Conservation (phyloP, 345 rosid genomes). For the Hypericum androsaemum region DNA sequence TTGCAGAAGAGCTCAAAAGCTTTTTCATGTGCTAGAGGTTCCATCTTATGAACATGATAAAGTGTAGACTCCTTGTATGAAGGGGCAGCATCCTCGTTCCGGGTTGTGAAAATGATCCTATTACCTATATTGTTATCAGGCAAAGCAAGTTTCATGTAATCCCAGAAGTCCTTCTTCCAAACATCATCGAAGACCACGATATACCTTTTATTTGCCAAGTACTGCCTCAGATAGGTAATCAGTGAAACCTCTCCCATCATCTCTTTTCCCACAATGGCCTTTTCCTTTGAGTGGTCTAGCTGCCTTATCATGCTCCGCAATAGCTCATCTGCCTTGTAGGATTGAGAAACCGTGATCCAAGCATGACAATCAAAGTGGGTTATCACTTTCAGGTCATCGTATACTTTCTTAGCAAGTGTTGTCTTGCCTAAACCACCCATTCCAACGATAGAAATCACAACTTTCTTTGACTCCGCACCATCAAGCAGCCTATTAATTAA, state of each 20-base stretch:
- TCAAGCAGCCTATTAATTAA: background rate
- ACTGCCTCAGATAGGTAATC: background rate
- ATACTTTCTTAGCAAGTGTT: conserved; percentile 2
- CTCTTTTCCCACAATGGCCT: no score
- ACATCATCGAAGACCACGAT: conserved; percentile 2
- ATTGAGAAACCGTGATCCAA: conserved; percentile 5
- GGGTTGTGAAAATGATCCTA: conserved; percentile 2
- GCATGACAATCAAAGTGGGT: background rate
- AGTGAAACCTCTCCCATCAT: background rate
- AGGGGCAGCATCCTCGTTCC: background rate
- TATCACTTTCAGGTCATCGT: background rate
- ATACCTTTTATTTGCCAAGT: background rate
- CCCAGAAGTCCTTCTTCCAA: conserved; percentile 5
- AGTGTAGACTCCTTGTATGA: background rate
- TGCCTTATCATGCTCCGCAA: background rate
- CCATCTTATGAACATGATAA: background rate
- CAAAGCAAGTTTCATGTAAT: background rate
- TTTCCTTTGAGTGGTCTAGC: background rate
- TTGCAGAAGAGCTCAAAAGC: conserved; percentile 1
- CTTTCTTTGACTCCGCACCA: background rate
- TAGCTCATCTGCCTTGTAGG: background rate
- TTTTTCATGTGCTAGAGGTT: background rate
- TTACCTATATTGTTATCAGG: background rate
- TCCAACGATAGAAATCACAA: conserved; percentile 2
- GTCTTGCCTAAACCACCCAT: conserved; percentile 10